Evolutionary conservation across 192 early-diverging fungal species (phyloP).

Genomic region (Dissophora ornata): DNA sequence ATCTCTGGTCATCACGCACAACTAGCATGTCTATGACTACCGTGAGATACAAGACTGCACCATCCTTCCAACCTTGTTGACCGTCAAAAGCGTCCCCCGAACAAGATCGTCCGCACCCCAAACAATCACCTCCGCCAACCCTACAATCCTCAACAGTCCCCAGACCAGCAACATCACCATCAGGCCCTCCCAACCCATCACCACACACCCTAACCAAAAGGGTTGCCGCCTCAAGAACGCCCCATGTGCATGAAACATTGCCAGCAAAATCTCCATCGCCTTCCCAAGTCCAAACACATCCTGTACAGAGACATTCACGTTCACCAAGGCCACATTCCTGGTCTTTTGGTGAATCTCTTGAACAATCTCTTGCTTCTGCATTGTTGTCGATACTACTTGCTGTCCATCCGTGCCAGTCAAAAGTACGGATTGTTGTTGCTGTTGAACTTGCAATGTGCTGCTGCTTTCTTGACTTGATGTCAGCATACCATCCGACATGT

Average conservation of each 20-base stretch:
- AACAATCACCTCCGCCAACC: slow-evolving; percentile 47
- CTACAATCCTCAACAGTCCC: slow-evolving; percentile 38
- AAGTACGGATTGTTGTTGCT: slow-evolving; percentile 2
- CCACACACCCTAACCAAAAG: slow-evolving; percentile 35
- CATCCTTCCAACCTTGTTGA: slow-evolving; percentile 11
- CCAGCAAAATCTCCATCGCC: slow-evolving; percentile 29
- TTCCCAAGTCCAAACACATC: slow-evolving; percentile 45
- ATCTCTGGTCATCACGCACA: too few relatives aligned
- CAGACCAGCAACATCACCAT: slow-evolving; percentile 35
- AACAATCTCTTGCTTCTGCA: slow-evolving; percentile 19
- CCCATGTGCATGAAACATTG: slow-evolving; percentile 40
- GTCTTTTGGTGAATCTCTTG: slow-evolving; percentile 44
- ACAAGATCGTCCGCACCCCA: slow-evolving; percentile 52
- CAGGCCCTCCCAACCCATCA: slow-evolving; percentile 34
- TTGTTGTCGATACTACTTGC: not conserved
- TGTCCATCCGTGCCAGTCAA: not conserved
- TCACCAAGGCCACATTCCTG: slow-evolving; percentile 28
- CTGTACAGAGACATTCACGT: slow-evolving; percentile 26
- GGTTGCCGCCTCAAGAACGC: slow-evolving; percentile 36
- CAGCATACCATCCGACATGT: too few relatives aligned
- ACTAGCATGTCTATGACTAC: too few relatives aligned
- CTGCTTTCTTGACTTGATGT: slow-evolving; percentile 6
- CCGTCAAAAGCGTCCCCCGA: slow-evolving; percentile 30
- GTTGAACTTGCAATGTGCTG: not conserved
- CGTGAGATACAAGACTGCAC: slow-evolving; percentile 12